These are phyloP conservation scores for Aspergillus mulundensis DNA, from an alignment of 495 filamentous ascomycete species.

Conservation along the genomic window DNA sequence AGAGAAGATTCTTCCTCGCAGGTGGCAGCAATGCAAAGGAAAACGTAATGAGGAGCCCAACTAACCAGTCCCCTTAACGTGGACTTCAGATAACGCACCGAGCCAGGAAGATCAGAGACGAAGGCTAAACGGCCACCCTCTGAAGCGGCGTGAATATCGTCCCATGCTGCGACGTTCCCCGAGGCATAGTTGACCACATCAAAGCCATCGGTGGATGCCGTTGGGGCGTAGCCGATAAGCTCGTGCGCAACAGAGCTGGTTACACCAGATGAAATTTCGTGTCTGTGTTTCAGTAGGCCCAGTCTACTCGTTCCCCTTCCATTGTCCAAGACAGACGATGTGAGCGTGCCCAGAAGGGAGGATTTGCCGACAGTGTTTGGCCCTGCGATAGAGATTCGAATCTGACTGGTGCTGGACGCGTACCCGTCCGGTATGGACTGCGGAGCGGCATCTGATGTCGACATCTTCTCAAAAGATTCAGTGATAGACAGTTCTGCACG, in stretches of 20 bases:
- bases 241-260: constrained; percentile 94
- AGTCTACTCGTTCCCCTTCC: constrained; percentile 84
- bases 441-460: background rate
- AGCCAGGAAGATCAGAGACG: constrained; percentile 85
- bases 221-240: constrained; percentile 70
- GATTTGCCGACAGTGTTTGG: constrained; percentile 94
- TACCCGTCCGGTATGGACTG: constrained; percentile 20
- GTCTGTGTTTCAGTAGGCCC: constrained; percentile 85
- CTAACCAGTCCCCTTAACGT: constrained; percentile 84
- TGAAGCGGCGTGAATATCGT: constrained; percentile 81
- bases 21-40: constrained; percentile 84
- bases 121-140: constrained; percentile 74
- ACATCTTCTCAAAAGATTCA: constrained; percentile 1
- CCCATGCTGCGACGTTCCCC: constrained; percentile 86
- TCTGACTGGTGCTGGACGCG: constrained; percentile 58
- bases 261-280: constrained; percentile 85
- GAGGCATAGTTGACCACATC: constrained; percentile 82
- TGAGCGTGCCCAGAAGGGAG: constrained; percentile 81
- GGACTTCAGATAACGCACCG: constrained; percentile 81
- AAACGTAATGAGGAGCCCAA: constrained; percentile 92
- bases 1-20: constrained; percentile 48
- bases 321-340: constrained; percentile 84
- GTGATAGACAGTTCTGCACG: constrained; percentile 6
- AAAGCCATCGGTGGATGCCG: constrained; percentile 22
- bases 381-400: constrained; percentile 87